Base-by-base conservation (phyloP, 768 basidiomycete species). In the Psilocybe subaeruginosa region DNA sequence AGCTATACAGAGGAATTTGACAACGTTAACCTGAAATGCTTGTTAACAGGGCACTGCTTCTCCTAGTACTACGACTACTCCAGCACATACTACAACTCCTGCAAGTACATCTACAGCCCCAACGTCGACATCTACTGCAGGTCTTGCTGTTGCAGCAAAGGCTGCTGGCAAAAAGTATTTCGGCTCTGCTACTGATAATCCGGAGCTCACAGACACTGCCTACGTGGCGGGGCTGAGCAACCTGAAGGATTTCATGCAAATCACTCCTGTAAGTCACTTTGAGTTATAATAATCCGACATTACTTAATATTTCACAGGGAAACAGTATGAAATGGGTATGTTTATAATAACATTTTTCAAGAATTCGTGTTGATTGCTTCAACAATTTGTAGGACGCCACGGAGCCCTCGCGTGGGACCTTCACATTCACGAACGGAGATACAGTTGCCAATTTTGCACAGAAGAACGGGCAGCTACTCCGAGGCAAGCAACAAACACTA, bases 261-360 rank as follows among this genome's bases (percentile, higher is more conserved):
- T 83, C 56, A 82, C 82, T 2, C 77, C 82, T n/a, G 81, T 73
- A 48, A 45, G 68, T 58, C 19, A 46, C 27, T 41, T 16, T 50
- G 2, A 19, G 8, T 27, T 47, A 8, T 30, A 30, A 3, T 50
- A 23, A 30, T 48, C 30, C 53, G 43, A 41, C 54, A 5, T 50
- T 54, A 31, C 50, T 37, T 8, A 23, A 3, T 12, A 43, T 33
- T 56, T 57, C 46, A 12, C 48, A 74, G 72, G 73, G 73, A 17
- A 84, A 84, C 65, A 78, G 76, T 61, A 83, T 84, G 83, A 84
- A 85, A 80, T 85, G 83, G 83, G 83, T 81, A 61, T 37, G 72
- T 61, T 19, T 27, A n/a, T 43, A 35, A 35, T 11, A 6, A 11
- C 27, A 11, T 19, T 4, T 30, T 4, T 41, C 31, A 17, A 9